Percentiles rank a stretch among this genome's conserved stretches.
Conservation (phyloP, 2,329 filamentous ascomycete species). For the Colletotrichum sp. region DNA sequence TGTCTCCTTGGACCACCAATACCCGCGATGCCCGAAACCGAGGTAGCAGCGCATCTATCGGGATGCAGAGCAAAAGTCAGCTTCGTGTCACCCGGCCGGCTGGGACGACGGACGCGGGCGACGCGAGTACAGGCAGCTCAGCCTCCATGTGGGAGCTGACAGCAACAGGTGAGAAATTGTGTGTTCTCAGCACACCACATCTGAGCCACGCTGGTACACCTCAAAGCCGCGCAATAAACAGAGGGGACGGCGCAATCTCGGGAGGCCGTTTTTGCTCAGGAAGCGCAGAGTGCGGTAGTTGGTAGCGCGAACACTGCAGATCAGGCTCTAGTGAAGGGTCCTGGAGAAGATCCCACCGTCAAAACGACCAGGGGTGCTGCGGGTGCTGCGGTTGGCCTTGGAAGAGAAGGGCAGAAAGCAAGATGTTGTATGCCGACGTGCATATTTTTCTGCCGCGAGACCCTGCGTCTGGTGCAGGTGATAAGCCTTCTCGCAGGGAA, state of each 20-base stretch:
- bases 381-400: background rate
- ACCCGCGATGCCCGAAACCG: background rate
- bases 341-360: background rate
- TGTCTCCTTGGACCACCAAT: background rate
- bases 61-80: background rate
- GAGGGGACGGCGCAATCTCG: background rate
- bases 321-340: background rate
- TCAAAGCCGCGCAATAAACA: constrained; percentile 4
- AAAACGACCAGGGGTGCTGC: background rate
- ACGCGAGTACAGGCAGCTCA: background rate
- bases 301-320: background rate
- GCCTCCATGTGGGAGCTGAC: constrained; percentile 2
- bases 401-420: background rate
- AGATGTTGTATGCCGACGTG: background rate
- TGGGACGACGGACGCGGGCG: background rate
- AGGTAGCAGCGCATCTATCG: background rate
- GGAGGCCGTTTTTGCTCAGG: background rate
- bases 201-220: constrained; percentile 8
- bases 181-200: background rate
- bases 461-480: background rate
- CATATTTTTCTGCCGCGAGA: background rate
- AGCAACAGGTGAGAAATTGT: background rate
- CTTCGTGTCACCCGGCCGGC: background rate
- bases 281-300: background rate
- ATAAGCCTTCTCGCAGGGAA: background rate